Evolutionary conservation across 2,329 filamentous ascomycete genomes (phyloP).

Genomic region (Sporothrix luriei): DNA sequence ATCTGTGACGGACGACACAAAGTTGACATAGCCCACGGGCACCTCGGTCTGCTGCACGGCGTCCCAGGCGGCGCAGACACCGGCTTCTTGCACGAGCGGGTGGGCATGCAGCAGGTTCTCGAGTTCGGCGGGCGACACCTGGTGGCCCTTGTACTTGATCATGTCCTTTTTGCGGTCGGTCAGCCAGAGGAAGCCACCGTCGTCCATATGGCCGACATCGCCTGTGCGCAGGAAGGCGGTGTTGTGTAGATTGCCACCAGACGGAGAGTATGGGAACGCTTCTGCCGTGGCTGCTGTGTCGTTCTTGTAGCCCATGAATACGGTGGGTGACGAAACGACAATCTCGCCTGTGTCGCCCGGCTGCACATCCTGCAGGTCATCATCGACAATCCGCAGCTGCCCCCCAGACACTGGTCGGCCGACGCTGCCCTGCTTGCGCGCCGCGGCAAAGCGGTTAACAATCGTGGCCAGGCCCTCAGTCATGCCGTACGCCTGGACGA

Average conservation of each 20-base stretch:
- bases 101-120: slow-evolving; percentile 23
- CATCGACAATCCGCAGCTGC: slow-evolving; percentile 13
- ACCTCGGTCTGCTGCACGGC: slow-evolving; percentile 24
- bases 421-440: slow-evolving; percentile 19
- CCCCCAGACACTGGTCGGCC: slow-evolving; percentile 7
- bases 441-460: not conserved
- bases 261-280: not conserved
- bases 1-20: not conserved
- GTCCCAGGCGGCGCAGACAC: slow-evolving; percentile 23
- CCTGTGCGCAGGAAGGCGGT: not conserved
- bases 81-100: slow-evolving; percentile 16
- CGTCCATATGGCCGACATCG: slow-evolving; percentile 22
- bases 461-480: slow-evolving; percentile 16
- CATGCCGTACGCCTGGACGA: slow-evolving; percentile 26
- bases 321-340: slow-evolving; percentile 4
- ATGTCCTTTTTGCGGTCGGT: slow-evolving; percentile 30
- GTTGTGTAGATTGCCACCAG: not conserved
- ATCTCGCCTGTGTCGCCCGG: slow-evolving; percentile 15
- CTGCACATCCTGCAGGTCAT: slow-evolving; percentile 3
- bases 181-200: slow-evolving; percentile 22
- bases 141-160: slow-evolving; percentile 28
- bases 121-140: slow-evolving; percentile 28
- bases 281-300: not conserved
- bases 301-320: slow-evolving; percentile 22
- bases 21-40: slow-evolving; percentile 19